phyloP scores from a whole-genome alignment of 2,329 filamentous ascomycete species.

The Venturia pyrina region DNA sequence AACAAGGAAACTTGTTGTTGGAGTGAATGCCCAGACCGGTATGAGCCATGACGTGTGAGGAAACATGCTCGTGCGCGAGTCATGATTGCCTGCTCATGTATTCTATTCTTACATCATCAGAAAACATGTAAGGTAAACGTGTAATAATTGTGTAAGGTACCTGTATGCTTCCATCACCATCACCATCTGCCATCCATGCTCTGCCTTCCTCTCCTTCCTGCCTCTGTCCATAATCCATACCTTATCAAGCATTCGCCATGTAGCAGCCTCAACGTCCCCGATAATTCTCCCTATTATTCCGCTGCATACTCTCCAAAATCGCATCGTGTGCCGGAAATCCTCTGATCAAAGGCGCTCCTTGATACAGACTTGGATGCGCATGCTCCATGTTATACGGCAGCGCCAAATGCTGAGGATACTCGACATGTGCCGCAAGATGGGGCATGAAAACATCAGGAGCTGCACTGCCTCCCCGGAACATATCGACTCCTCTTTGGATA shows the following conservation, averaged over 20 bases:
- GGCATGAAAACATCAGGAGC: background rate
- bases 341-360: background rate
- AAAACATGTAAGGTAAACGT: too few species aligned
- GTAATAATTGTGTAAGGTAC: too few species aligned
- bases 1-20: background rate
- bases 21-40: background rate
- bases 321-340: background rate
- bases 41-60: background rate
- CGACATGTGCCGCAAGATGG: background rate
- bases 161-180: too few species aligned
- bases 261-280: background rate
- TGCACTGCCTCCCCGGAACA: background rate
- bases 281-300: background rate
- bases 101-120: background rate
- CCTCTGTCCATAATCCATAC: too few species aligned
- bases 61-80: background rate
- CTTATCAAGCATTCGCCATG: background rate
- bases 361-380: background rate
- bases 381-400: background rate
- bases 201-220: too few species aligned
- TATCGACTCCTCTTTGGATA: background rate
- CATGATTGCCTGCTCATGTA: background rate
- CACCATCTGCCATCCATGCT: too few species aligned
- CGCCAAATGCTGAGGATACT: background rate
- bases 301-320: background rate